These are phyloP conservation scores for Phytophthora idaei DNA, from an alignment of 352 stramenopile species.

Conservation along the genomic window DNA sequence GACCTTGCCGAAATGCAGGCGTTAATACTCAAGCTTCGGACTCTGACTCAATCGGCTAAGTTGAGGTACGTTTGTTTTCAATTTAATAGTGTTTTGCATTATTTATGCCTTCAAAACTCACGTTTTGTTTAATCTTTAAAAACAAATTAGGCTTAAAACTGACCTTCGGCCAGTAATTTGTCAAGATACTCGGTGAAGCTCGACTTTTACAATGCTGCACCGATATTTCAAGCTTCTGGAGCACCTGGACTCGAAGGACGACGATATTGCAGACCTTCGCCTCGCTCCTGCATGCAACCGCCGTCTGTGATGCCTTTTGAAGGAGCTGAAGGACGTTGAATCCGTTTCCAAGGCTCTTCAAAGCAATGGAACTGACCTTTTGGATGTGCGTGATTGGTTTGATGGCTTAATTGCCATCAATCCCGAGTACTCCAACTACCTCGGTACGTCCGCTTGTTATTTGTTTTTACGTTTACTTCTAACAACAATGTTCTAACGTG, in stretches of 20 bases:
- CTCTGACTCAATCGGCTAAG: neutral
- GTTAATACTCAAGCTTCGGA: neutral
- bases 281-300: neutral
- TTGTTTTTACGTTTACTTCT: neutral
- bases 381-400: neutral
- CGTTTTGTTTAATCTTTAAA: neutral
- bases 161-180: neutral
- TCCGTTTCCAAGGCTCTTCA: neutral
- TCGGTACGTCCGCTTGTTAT: neutral
- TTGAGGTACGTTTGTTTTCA: neutral
- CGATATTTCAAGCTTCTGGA: conserved; percentile 13
- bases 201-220: neutral
- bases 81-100: neutral
- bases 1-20: neutral
- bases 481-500: neutral
- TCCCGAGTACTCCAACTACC: neutral
- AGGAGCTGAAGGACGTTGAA: neutral
- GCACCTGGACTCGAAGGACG: conserved; percentile 6
- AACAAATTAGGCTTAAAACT: neutral
- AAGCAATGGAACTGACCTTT: neutral
- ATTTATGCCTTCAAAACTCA: neutral
- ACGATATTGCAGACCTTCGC: neutral
- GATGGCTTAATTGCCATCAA: neutral
- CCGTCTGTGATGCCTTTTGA: neutral
- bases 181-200: neutral